Evolutionary conservation across 352 stramenopile genomes (phyloP).

Genomic region (Pythium aristosporum): DNA sequence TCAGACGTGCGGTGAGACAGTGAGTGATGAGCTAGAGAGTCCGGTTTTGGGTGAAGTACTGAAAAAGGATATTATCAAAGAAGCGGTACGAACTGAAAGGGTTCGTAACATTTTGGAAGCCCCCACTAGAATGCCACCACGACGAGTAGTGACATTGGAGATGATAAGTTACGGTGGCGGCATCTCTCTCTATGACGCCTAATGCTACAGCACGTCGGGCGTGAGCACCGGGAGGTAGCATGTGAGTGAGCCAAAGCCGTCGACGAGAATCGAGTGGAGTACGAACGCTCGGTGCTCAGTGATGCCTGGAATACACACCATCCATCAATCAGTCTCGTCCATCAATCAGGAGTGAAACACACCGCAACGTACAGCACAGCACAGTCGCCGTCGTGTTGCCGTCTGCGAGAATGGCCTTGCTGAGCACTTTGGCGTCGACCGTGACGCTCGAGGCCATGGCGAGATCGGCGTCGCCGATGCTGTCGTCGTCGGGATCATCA

Average conservation of each 20-base stretch:
- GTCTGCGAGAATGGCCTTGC: slow-evolving; percentile 75
- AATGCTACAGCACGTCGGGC: slow-evolving; percentile 38
- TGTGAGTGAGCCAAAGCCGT: slow-evolving; percentile 79
- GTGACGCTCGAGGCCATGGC: slow-evolving; percentile 50
- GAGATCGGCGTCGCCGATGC: slow-evolving; percentile 21
- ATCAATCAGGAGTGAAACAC: neutral
- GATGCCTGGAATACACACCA: slow-evolving; percentile 38
- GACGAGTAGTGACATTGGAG: neutral
- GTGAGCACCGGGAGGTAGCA: slow-evolving; percentile 81
- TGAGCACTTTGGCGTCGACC: slow-evolving; percentile 76
- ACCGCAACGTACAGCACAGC: slow-evolving; percentile 54
- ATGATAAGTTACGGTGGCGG: slow-evolving; percentile 7
- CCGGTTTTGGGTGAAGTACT: neutral
- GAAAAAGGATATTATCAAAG: neutral
- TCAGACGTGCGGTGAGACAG: neutral
- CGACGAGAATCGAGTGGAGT: slow-evolving; percentile 72
- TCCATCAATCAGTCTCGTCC: neutral
- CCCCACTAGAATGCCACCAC: neutral
- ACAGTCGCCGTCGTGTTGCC: slow-evolving; percentile 66
- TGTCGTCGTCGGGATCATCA: slow-evolving; percentile 40
- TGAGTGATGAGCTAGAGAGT: neutral
- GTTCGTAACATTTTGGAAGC: neutral
- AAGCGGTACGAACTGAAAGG: neutral
- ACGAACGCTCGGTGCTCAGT: slow-evolving; percentile 80
- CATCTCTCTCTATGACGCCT: neutral